Percentiles rank a stretch among this genome's conserved stretches.
Evolutionary conservation across 2,329 filamentous ascomycete species (phyloP).

Genomic region (Fusarium nanum): DNA sequence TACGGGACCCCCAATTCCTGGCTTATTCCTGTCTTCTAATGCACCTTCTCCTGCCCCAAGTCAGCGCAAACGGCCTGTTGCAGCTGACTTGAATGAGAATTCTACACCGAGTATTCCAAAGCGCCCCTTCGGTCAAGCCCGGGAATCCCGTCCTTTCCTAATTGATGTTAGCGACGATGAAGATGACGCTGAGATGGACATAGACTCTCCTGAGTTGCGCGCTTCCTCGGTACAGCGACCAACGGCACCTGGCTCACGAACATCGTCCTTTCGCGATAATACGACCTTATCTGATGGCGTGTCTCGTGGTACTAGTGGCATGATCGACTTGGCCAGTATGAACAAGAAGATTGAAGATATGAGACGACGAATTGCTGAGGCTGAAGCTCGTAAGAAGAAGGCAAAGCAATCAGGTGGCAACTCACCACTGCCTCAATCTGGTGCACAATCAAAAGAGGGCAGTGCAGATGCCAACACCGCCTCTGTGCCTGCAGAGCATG

Average conservation of each 20-base stretch:
- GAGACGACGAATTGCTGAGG: constrained; percentile 68
- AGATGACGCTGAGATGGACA: constrained; percentile 75
- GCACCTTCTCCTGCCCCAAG: constrained; percentile 36
- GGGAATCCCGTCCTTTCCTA: constrained; percentile 73
- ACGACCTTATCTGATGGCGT: constrained; percentile 58
- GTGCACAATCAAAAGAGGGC: constrained; percentile 43
- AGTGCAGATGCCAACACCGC: constrained; percentile 36
- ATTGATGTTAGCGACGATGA: constrained; percentile 86
- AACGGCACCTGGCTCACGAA: constrained; percentile 50
- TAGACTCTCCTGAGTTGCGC: constrained; percentile 65
- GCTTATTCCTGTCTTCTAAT: constrained; percentile 52
- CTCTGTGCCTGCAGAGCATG: neutral
- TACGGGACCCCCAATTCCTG: constrained; percentile 50
- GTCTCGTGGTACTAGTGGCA: constrained; percentile 49
- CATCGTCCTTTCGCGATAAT: constrained; percentile 57
- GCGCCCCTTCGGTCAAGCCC: constrained; percentile 70
- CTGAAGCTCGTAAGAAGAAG: constrained; percentile 67
- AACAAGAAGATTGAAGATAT: constrained; percentile 70
- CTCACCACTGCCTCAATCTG: constrained; percentile 48
- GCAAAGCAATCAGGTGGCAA: constrained; percentile 51
- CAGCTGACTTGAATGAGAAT: constrained; percentile 76
- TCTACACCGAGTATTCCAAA: constrained; percentile 59
- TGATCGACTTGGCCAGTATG: constrained; percentile 61
- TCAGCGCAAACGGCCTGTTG: constrained; percentile 62
- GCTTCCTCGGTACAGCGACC: constrained; percentile 50